Evolutionary conservation across 192 early-diverging fungal species (phyloP).

Genomic region (Rhizoclosmatium globosum): DNA sequence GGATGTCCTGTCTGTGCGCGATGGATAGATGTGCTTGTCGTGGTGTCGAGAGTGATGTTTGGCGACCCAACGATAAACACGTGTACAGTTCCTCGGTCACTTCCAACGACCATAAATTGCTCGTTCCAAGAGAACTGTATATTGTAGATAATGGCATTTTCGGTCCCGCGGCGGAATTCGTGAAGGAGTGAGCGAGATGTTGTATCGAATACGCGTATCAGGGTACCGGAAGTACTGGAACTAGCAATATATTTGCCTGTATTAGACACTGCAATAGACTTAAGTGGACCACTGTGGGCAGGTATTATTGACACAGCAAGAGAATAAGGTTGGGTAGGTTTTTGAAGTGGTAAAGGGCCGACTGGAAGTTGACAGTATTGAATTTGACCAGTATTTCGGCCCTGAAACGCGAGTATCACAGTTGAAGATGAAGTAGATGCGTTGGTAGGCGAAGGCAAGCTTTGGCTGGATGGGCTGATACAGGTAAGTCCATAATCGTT

Average conservation of each 20-base stretch:
- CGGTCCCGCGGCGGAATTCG: constrained; percentile 88
- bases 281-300: constrained; percentile 81
- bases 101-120: constrained; percentile 83
- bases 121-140: constrained; percentile 87
- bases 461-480: constrained; percentile 56
- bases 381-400: constrained; percentile 82
- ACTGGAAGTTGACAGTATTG: constrained; percentile 77
- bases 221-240: constrained; percentile 88
- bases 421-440: background rate
- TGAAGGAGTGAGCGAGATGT: constrained; percentile 74
- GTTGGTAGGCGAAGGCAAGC: constrained; percentile 59
- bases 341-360: background rate
- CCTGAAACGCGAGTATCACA: constrained; percentile 78
- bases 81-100: constrained; percentile 93
- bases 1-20: background rate
- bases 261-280: constrained; percentile 78
- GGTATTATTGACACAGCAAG: constrained; percentile 77
- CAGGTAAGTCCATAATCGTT: constrained; percentile 85
- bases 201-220: constrained; percentile 89
- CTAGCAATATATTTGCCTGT: constrained; percentile 85
- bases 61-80: constrained; percentile 80
- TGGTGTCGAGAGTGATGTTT: background rate
- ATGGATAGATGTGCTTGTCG: background rate
- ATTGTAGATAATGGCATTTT: constrained; percentile 84
- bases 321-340: constrained; percentile 44